phyloP scores from a whole-genome alignment of 2,329 filamentous ascomycete species.

The Trichoderma sp. region DNA sequence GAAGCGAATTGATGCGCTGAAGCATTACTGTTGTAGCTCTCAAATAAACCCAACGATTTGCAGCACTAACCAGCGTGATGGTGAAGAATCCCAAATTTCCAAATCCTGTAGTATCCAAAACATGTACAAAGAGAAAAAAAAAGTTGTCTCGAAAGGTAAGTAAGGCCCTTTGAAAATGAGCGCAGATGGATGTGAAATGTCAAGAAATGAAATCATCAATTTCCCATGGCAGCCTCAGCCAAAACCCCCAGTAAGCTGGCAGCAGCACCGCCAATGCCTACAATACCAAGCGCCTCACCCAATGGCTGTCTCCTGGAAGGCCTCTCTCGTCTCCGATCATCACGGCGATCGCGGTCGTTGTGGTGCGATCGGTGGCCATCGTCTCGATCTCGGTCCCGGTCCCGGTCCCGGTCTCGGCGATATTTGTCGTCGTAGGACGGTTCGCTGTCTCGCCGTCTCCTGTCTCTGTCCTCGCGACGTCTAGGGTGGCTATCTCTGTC shows the following conservation, averaged over 20 bases:
- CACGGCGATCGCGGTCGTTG: conserved; percentile 39
- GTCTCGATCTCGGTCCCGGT: conserved; percentile 21
- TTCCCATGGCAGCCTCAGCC: conserved; percentile 50
- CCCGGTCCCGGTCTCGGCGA: background rate
- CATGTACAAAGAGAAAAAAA: background rate
- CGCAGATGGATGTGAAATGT: background rate
- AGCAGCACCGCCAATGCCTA: conserved; percentile 59
- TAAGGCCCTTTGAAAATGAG: background rate
- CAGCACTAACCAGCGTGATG: background rate
- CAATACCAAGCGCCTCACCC: conserved; percentile 54
- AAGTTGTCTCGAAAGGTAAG: background rate
- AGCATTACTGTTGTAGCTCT: background rate
- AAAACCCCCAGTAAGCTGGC: conserved; percentile 57
- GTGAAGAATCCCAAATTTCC: background rate
- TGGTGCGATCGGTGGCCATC: conserved; percentile 26
- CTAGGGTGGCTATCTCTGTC: conserved; percentile 20
- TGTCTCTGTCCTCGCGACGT: conserved; percentile 4
- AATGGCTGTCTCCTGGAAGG: conserved; percentile 44
- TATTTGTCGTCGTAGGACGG: conserved; percentile 17
- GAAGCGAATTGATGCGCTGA: background rate
- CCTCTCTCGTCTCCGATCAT: conserved; percentile 38
- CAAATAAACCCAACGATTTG: background rate
- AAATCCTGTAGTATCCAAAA: background rate
- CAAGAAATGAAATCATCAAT: background rate
- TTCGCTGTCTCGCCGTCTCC: conserved; percentile 26